phyloP scores from a whole-genome alignment of 495 filamentous ascomycete species.

The Cercophora sp. region DNA sequence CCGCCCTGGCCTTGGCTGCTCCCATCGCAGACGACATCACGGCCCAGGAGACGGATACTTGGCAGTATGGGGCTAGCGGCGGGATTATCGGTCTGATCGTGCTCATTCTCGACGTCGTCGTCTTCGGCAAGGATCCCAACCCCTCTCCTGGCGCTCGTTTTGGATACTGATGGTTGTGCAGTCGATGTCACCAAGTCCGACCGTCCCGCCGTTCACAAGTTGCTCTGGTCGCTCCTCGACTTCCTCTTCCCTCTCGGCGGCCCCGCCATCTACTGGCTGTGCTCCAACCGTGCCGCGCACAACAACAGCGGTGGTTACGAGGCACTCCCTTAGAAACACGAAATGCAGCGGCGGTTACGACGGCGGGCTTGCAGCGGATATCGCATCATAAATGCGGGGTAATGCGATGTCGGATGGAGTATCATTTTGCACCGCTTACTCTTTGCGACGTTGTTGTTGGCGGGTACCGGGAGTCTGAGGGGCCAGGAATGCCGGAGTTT shows the following conservation, averaged over 20 bases:
- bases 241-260: slow-evolving; percentile 51
- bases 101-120: slow-evolving; percentile 47
- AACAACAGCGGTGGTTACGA: slow-evolving; percentile 41
- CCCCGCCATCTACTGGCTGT: slow-evolving; percentile 48
- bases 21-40: slow-evolving; percentile 24
- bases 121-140: slow-evolving; percentile 36
- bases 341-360: too few relatives aligned
- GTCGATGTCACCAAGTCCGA: slow-evolving; percentile 52
- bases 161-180: slow-evolving; percentile 15
- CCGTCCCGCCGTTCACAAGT: slow-evolving; percentile 41
- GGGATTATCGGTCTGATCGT: slow-evolving; percentile 47
- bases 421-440: too few relatives aligned
- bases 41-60: slow-evolving; percentile 21
- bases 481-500: too few relatives aligned
- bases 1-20: slow-evolving; percentile 36
- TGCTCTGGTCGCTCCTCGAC: slow-evolving; percentile 48
- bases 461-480: too few relatives aligned
- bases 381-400: too few relatives aligned
- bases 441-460: too few relatives aligned
- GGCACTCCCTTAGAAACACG: slow-evolving; percentile 36
- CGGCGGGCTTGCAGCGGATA: too few relatives aligned
- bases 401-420: too few relatives aligned
- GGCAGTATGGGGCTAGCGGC: slow-evolving; percentile 45
- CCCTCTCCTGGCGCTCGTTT: not conserved
- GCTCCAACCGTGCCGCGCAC: slow-evolving; percentile 48